Evolutionary conservation across 768 basidiomycete species (phyloP), one percentile per base, ranked within the genome.

Genomic region (Mycena chlorophos): DNA sequence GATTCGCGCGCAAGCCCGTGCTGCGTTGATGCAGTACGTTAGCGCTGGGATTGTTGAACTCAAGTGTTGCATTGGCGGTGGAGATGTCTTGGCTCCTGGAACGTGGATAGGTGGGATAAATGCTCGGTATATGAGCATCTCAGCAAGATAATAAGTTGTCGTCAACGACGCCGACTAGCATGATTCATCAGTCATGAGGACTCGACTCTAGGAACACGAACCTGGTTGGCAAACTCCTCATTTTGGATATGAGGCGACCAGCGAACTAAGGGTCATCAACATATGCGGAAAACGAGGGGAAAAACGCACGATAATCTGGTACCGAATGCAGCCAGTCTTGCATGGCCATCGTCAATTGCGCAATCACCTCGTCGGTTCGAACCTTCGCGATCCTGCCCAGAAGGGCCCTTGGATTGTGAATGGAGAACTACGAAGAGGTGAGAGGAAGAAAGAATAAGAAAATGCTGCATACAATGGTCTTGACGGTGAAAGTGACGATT

Each of bases 291-390:
- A 14, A 29, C 26, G 28, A 23, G 25, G 10, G 10, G 26, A 27
- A 39, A 38, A 17, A 72, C 85, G 53, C 61, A 89, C 88, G 65
- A 63, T 89, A 85, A 34, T 82, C 75, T 12, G 91, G 91, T 17
- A 91, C 72, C 6, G 78, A 76, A 47, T 86, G 82, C 12, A 81
- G 69, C 89, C 91, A 94, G 54, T 86, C 81, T 55, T 84, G 83
- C 63, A 94, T 75, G 0, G 85, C 85, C 5, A 78, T 75, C 63
- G 87, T 87, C 29, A 93, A 73, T 54, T 89, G 85, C 16, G 81
- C 76, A 16, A 91, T 74, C 27, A 88, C 80, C 40, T 84, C 77
- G 46, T 78, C 78, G 45, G 77, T 74, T 77, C 81, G 83, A 53
- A 78, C 75, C 53, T 76, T 71, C 26, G 79, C 76, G 39, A 80